phyloP scores from a whole-genome alignment of 2,329 filamentous ascomycete genomes.

The Dactylellina leptospora region DNA sequence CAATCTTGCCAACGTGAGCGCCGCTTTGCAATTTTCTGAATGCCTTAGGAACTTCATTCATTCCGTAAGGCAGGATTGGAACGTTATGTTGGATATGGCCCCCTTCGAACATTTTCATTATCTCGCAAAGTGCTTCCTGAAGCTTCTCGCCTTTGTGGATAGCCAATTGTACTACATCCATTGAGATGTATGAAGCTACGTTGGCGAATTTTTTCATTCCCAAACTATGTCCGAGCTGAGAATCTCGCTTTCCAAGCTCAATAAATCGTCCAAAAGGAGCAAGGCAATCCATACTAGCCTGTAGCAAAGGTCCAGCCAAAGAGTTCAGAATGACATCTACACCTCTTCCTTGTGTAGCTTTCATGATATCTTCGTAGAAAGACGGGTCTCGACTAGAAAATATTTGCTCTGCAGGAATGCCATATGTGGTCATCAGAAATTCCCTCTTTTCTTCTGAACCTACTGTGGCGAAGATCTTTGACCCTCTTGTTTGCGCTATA shows the following conservation, averaged over 20 bases:
- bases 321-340: conserved; percentile 65
- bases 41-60: not conserved
- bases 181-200: conserved; percentile 21
- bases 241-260: conserved; percentile 63
- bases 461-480: conserved; percentile 63
- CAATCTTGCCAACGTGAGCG: conserved; percentile 58
- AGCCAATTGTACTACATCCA: not conserved
- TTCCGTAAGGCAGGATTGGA: not conserved
- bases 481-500: not conserved
- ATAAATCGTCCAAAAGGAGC: conserved; percentile 63
- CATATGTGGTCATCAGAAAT: conserved; percentile 58
- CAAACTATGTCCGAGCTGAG: conserved; percentile 61
- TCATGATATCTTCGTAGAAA: conserved; percentile 58
- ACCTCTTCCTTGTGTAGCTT: conserved; percentile 59
- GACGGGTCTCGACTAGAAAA: conserved; percentile 60
- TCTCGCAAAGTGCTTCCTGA: not conserved
- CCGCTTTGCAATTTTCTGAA: conserved; percentile 5
- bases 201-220: conserved; percentile 64
- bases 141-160: conserved; percentile 24
- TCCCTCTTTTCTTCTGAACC: conserved; percentile 59
- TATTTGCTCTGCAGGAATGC: conserved; percentile 58
- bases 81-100: not conserved
- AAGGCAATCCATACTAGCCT: conserved; percentile 63
- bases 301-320: conserved; percentile 62
- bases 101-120: not conserved